Base-by-base conservation (phyloP, 768 basidiomycete species). In the Leccinum subtestaceum region DNA sequence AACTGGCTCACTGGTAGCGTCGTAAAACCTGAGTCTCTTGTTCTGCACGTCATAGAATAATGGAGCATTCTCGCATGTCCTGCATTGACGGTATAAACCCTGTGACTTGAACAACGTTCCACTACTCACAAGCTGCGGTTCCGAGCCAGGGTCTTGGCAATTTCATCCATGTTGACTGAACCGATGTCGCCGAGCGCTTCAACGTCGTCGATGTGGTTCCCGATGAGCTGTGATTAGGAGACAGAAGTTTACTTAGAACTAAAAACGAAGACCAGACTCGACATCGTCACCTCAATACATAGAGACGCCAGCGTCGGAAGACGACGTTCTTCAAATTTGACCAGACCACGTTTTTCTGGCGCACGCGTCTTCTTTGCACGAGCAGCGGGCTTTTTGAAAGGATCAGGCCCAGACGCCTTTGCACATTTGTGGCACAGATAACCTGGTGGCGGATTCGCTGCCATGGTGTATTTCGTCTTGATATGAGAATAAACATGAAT, bases 101-200 rank as follows among this genome's bases (percentile, higher is more conserved):
- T 13, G 45, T 29, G n/a, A 61, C 23, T 40, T 17, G 13, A 52
- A 51, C 4, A 45, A 40, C 7, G 56, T 23, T 13, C 43, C 2
- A 45, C 48, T 4, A 83, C 91, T 68, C 70, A 94, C 94, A 96
- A 75, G 59, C 86, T 81, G 40, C 95, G 78, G 66, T 88, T 91
- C 67, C 88, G 90, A 9, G 89, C 87, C 21, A 97, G 77, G 4
- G 91, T 87, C 70, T 87, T 91, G 13, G 89, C 82, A 50, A 98
- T 89, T 45, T 87, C 84, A 59, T 95, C 87, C 78, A 93, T 78
- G 68, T 95, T 98, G 72, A 92, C 72, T 1, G 83, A 65, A 0
- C 95, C 94, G 53, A 98, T 90, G 66, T 96, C 89, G 0, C 96
- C 96, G 15, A 95, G 75, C 0, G 88, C 87, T 62, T 93, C 92